Conservation (phyloP, 2,329 filamentous ascomycete genomes). For the Chaetothyriales sp. region DNA sequence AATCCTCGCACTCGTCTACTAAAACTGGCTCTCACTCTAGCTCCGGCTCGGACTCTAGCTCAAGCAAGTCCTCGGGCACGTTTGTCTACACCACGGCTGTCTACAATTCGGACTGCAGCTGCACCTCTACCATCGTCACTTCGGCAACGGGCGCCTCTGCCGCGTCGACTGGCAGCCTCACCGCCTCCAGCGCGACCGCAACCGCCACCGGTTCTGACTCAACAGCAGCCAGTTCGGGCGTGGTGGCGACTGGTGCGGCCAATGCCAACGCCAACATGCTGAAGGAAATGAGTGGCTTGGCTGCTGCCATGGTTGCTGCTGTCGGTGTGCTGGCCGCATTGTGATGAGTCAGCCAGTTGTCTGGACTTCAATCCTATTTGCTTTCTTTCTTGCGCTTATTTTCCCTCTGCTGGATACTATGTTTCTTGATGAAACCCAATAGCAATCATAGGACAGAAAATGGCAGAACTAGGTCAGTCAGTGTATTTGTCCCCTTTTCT, state of each 20-base stretch:
- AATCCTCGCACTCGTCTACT: conserved; percentile 3
- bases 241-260: conserved; percentile 22
- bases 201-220: conserved; percentile 12
- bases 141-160: conserved; percentile 9
- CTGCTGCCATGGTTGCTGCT: conserved; percentile 29
- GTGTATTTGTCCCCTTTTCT: background rate
- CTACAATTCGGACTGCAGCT: conserved; percentile 15
- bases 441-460: too few species aligned
- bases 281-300: conserved; percentile 14
- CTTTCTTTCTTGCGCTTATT: too few species aligned
- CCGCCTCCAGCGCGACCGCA: conserved; percentile 8
- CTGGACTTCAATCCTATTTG: too few species aligned
- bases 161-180: conserved; percentile 6
- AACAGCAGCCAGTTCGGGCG: conserved; percentile 14
- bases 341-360: conserved; percentile 13
- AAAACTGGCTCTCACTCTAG: conserved; percentile 10
- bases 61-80: conserved; percentile 9
- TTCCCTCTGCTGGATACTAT: too few species aligned
- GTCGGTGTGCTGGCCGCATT: conserved; percentile 28
- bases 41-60: conserved; percentile 2
- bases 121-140: conserved; percentile 9
- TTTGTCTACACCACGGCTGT: conserved; percentile 17
- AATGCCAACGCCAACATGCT: conserved; percentile 21
- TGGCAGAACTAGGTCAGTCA: too few species aligned
- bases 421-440: too few species aligned